Evolutionary conservation across 2,329 filamentous ascomycete species (phyloP), one percentile per base, ranked within the genome.

Genomic region (Onygena corvina): DNA sequence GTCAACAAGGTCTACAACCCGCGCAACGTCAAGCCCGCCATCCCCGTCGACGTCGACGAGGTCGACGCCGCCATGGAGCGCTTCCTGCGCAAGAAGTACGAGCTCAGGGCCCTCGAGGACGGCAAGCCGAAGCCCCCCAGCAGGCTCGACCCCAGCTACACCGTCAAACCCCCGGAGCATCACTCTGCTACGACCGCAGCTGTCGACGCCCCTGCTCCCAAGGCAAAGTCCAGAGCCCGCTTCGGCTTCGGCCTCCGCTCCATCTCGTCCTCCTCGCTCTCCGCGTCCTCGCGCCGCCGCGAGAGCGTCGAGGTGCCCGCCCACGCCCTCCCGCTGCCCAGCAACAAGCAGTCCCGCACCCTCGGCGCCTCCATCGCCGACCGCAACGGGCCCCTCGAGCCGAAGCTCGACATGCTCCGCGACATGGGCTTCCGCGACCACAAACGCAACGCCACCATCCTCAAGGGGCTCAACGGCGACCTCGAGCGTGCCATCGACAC

Each of bases 51-150:
- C 61, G 80, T 80, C 33, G 92, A 98, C 67, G 89, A 96, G 69
- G 85, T 84, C 45, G 90, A 98, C 64, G 84, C 86, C 8, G 87
- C 85, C 23, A 92, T 98, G 84, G 92, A 98, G 68, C 79, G 86
- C 53, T 96, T 90, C 66, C 94, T 98, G 57, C 77, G 90, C 53
- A 83, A 90, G 61, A 98, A 98, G 67, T 98, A 98, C 67, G 81
- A 89, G 62, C 81, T 82, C 58, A 72, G 75, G 51, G 68, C 73
- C 11, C 73, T 78, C 55, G 69, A 71, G 51, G 64, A 70, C 56
- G 67, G 64, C 36, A 68, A 63, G 57, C 69, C 62, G 29, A 67
- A 68, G 52, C 68, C 67, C 14, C 67, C 62, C 48, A 73, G 71
- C 55, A 68, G 74, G 59, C 69, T 77, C 53, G 73, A 79, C 57